Base-by-base conservation (phyloP, 768 basidiomycete species). In the Hygrocybe punicea region DNA sequence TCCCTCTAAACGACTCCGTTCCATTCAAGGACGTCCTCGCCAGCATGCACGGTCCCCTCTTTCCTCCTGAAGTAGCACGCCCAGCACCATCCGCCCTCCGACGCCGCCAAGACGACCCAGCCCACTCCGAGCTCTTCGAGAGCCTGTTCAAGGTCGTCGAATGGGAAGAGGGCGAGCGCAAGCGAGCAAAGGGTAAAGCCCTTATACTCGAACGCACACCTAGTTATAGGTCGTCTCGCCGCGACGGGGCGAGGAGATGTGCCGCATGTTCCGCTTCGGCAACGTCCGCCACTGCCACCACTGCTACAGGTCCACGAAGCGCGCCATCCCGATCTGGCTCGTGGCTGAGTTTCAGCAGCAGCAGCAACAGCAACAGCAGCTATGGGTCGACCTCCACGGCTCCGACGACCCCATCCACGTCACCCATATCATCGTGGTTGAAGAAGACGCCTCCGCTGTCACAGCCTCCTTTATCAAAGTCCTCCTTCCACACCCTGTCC, bases 21-120 rank as follows among this genome's bases (percentile, higher is more conserved):
- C 67, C 81, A 1, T 86, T 86, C 67, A 74, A 76, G 49, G 81
- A 84, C 35, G 84, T 86, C 50, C 68, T 83, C 44, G 65, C 65
- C 45, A 78, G 79, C 65, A 85, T 86, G 81, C 74, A 80, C 40
- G 85, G 85, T 4, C 73, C 76, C 4, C 72, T 86, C 17, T 86
- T 86, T 61, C 82, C 79, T 61, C 82, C 79, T 1, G 58, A 63
- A 73, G 63, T 52, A 71, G 44, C 55, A 13, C n/a, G n/a, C n/a
- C 49, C 51, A 39, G 23, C 48, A 39, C 35, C 33, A 54, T 59
- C 55, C 36, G 37, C 50, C 57, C 16, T 61, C 59, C 50, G 56
- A 62, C 57, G 35, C 50, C 55, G n/a, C n/a, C n/a, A n/a, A n/a
- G n/a, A 44, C 61, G 39, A 35, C 51, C 36, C 56, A 58, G 23